Evolutionary conservation across 1,139 yeast genomes (phyloP).

Genomic region (Sugiyamaella castrensis): DNA sequence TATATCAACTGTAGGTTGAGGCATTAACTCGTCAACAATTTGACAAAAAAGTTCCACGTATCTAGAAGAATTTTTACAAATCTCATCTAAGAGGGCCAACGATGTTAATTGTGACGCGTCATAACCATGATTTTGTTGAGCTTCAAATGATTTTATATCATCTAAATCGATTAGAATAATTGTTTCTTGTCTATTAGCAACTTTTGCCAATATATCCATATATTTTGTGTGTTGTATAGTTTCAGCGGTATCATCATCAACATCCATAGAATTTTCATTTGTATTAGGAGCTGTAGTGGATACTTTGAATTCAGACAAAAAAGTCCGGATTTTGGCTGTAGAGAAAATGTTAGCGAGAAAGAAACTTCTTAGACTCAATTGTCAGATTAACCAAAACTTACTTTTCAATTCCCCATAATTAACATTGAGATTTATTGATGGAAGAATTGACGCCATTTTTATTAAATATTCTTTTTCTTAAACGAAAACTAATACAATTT

Average conservation of each 20-base stretch:
- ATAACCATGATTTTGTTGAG: conserved; percentile 35
- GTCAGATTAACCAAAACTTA: conserved; percentile 6
- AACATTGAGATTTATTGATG: conserved; percentile 53
- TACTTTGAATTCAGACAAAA: conserved; percentile 30
- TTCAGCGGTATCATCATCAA: conserved; percentile 14
- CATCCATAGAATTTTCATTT: conserved; percentile 14
- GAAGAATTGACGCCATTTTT: conserved; percentile 33
- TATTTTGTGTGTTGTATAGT: conserved; percentile 53
- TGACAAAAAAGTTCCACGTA: conserved; percentile 73
- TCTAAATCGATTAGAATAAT: conserved; percentile 76
- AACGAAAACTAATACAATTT: too few relatives aligned
- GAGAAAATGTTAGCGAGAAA: conserved; percentile 10
- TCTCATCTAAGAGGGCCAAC: conserved; percentile 50
- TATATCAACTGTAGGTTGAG: conserved; percentile 73
- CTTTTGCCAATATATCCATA: conserved; percentile 65
- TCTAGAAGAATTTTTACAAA: conserved; percentile 71
- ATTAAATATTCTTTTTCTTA: neutral
- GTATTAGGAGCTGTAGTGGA: conserved; percentile 2
- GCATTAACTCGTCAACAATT: conserved; percentile 78
- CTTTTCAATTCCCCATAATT: conserved; percentile 48
- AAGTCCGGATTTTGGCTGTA: conserved; percentile 22
- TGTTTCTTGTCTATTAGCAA: conserved; percentile 77
- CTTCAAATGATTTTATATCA: conserved; percentile 70
- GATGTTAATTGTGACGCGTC: conserved; percentile 22
- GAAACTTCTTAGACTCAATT: neutral